Conservation (phyloP, 768 basidiomycete genomes). For the Lactarius pseudohatsudake region DNA sequence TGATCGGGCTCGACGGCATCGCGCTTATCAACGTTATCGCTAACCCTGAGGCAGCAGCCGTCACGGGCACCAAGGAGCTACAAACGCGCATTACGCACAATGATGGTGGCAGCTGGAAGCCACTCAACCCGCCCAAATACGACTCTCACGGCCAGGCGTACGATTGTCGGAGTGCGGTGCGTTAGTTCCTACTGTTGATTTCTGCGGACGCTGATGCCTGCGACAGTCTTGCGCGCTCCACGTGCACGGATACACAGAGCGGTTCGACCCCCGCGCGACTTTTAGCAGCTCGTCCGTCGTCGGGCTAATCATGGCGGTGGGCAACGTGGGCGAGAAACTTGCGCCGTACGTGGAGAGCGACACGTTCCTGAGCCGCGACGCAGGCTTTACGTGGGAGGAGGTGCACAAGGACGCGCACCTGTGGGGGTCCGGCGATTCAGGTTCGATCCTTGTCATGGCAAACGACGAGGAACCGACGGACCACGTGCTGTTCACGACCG, state of each 20-base stretch:
- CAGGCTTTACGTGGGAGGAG: conserved; percentile 97
- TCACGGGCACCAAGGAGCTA: conserved; percentile 71
- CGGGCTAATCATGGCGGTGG: conserved; percentile 93
- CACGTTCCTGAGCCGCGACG: conserved; percentile 95
- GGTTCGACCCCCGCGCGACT: conserved; percentile 85
- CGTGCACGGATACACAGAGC: conserved; percentile 94
- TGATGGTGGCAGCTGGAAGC: conserved; percentile 93
- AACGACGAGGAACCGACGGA: conserved; percentile 96
- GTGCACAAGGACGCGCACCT: conserved; percentile 97
- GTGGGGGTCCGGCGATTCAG: conserved; percentile 98
- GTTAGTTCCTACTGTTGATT: conserved; percentile 31
- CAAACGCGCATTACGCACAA: conserved; percentile 94
- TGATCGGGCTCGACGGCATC: conserved; percentile 93
- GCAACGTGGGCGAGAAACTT: conserved; percentile 87
- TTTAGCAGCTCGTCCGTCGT: conserved; percentile 91
- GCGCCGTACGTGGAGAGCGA: conserved; percentile 83
- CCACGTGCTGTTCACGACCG: conserved; percentile 82
- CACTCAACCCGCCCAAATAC: conserved; percentile 64
- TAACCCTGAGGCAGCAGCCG: conserved; percentile 71
- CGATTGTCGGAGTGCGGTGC: conserved; percentile 65
- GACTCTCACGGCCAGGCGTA: conserved; percentile 80
- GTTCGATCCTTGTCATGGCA: conserved; percentile 87
- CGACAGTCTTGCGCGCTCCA: conserved; percentile 85
- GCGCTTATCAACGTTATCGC: conserved; percentile 89
- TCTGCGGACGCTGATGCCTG: not conserved